Conservation (phyloP, 345 rosid species). For the Pseudoturritis turrita region DNA sequence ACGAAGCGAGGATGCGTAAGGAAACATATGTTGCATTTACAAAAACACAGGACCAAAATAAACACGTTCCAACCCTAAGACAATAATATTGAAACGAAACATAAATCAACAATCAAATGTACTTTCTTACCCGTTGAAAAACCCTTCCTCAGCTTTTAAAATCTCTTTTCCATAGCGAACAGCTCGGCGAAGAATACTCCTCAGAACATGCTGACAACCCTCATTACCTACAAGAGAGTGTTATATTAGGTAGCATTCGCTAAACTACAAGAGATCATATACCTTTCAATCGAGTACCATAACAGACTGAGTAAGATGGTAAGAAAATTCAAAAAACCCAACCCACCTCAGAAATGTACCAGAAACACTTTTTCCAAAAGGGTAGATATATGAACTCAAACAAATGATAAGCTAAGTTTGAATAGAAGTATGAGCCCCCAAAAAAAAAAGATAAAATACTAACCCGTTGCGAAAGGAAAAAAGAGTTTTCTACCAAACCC, state of each 20-base stretch:
- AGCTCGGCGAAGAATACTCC: conserved; percentile 87
- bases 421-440: too few species aligned
- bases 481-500: neutral
- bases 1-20: neutral
- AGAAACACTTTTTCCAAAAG: too few species aligned
- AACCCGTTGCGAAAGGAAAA: neutral
- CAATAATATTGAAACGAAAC: neutral
- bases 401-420: neutral
- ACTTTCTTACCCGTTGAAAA: conserved; percentile 62
- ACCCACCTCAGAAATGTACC: too few species aligned
- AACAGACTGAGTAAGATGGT: neutral
- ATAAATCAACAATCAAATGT: neutral
- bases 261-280: neutral
- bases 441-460: neutral
- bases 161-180: conserved; percentile 84
- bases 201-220: conserved; percentile 79
- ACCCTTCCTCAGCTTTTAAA: conserved; percentile 70
- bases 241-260: neutral
- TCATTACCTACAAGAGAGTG: conserved; percentile 54
- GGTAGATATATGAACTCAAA: neutral
- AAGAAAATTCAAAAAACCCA: neutral
- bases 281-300: neutral
- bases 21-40: neutral
- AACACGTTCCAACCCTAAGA: neutral
- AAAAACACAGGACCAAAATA: neutral